Conservation (phyloP, 1,284 basidiomycete genomes). For the Boletellus deceptivus region DNA sequence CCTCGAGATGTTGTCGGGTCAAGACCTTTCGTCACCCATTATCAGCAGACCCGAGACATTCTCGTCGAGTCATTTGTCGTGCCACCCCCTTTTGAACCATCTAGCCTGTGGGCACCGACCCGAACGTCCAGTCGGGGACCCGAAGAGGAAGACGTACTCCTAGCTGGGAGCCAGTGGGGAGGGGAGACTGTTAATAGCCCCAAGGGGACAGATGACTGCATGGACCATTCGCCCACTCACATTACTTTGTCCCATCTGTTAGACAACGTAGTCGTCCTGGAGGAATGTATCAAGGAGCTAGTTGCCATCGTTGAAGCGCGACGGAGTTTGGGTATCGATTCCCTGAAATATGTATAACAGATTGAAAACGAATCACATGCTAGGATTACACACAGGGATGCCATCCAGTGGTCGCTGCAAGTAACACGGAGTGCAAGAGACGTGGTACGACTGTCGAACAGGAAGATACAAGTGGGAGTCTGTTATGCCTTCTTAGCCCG, state of each 20-base stretch:
- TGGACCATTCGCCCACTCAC: constrained; percentile 33
- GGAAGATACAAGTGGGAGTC: neutral
- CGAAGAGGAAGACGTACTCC: constrained; percentile 69
- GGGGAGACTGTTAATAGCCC: constrained; percentile 37
- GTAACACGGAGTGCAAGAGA: constrained; percentile 1
- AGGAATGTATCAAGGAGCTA: constrained; percentile 95
- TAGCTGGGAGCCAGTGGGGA: constrained; percentile 53
- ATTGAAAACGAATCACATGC: neutral
- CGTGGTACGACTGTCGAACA: neutral
- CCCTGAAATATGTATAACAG: constrained; percentile 65
- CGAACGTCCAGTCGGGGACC: constrained; percentile 49
- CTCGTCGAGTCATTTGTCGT: constrained; percentile 71
- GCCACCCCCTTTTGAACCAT: constrained; percentile 46
- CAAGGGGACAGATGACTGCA: constrained; percentile 24
- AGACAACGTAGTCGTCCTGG: constrained; percentile 94
- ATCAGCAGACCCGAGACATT: constrained; percentile 73
- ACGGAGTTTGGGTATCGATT: constrained; percentile 84
- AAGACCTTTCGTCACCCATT: constrained; percentile 85
- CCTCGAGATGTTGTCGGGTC: constrained; percentile 49
- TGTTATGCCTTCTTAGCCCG: constrained; percentile 34
- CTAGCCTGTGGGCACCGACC: constrained; percentile 62
- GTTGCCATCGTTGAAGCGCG: constrained; percentile 85
- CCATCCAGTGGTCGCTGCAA: neutral
- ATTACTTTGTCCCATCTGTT: constrained; percentile 82
- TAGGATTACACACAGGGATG: constrained; percentile 8